A percentile compares a stretch with the other conserved stretches of the same genome.
Conservation (phyloP, 306 rosid species). For the Chamaecrista fasciculata region DNA sequence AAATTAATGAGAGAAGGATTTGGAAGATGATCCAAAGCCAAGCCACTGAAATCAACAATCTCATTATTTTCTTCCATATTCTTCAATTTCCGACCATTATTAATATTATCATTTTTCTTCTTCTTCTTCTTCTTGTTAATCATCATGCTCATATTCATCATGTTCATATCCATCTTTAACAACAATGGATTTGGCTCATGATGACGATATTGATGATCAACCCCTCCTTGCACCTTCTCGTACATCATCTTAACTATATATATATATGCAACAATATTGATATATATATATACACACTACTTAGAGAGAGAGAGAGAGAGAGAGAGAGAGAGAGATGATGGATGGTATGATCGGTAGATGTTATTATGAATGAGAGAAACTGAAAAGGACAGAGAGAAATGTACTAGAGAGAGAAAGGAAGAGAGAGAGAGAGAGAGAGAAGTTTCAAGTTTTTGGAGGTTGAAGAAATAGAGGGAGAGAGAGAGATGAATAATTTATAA, state of each 20-base stretch:
- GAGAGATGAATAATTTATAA: not conserved
- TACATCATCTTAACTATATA: conserved; percentile 47
- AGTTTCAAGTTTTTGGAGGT: not conserved
- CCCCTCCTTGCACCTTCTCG: conserved; percentile 40
- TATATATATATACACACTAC: not conserved
- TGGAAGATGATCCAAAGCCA: conserved; percentile 72
- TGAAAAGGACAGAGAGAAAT: no score
- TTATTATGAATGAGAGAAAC: no score
- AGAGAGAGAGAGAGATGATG: no score
- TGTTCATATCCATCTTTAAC: conserved; percentile 21
- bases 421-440: not conserved
- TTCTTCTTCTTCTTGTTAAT: no score
- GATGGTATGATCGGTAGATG: no score
- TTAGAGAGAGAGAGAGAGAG: no score
- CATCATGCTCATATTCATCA: no score
- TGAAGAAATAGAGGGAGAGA: not conserved
- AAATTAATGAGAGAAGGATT: conserved; percentile 58
- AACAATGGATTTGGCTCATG: conserved; percentile 13
- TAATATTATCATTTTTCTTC: not conserved
- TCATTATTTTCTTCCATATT: no score
- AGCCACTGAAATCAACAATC: conserved; percentile 75
- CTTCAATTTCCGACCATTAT: no score
- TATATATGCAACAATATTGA: not conserved
- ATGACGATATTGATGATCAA: not conserved
- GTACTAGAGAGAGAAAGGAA: not conserved